Evolutionary conservation across 306 rosid species (phyloP).

Genomic region (Cucumis cinereus): DNA sequence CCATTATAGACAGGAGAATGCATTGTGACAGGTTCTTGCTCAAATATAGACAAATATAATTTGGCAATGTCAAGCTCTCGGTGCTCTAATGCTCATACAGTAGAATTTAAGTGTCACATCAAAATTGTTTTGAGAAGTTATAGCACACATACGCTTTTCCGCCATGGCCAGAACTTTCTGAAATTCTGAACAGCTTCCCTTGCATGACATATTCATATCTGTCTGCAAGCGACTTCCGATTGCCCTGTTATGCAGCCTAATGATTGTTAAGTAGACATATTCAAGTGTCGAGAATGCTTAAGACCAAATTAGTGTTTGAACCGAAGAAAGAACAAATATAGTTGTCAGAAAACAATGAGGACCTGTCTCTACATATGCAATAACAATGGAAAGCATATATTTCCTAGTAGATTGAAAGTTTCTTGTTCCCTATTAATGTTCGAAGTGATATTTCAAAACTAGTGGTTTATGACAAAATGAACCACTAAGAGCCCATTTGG

Average conservation of each 20-base stretch:
- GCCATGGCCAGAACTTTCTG: slow-evolving; percentile 66
- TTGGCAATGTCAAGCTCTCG: not conserved
- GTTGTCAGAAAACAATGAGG: not conserved
- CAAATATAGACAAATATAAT: not conserved
- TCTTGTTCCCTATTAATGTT: not conserved
- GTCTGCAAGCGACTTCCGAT: slow-evolving; percentile 68
- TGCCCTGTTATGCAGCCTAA: slow-evolving; percentile 24
- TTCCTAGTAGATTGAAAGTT: not conserved
- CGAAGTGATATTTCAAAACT: not conserved
- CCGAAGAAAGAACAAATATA: not conserved
- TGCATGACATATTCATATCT: slow-evolving; percentile 86
- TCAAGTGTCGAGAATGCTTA: not conserved
- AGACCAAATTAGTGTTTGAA: not conserved
- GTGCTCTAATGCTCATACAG: not conserved
- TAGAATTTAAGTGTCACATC: not conserved
- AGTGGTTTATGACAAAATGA: not conserved
- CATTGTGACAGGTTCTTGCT: not conserved
- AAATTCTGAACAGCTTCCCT: slow-evolving; percentile 67
- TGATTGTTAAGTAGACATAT: not conserved
- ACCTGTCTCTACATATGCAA: not conserved
- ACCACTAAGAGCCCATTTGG: not conserved
- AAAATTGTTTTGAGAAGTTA: not conserved
- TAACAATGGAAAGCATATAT: not conserved
- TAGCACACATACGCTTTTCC: slow-evolving; percentile 50
- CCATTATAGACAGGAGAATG: not conserved